These are phyloP conservation scores for Botryotinia calthae DNA, from an alignment of 2,329 filamentous ascomycete genomes.

Conservation along the genomic window DNA sequence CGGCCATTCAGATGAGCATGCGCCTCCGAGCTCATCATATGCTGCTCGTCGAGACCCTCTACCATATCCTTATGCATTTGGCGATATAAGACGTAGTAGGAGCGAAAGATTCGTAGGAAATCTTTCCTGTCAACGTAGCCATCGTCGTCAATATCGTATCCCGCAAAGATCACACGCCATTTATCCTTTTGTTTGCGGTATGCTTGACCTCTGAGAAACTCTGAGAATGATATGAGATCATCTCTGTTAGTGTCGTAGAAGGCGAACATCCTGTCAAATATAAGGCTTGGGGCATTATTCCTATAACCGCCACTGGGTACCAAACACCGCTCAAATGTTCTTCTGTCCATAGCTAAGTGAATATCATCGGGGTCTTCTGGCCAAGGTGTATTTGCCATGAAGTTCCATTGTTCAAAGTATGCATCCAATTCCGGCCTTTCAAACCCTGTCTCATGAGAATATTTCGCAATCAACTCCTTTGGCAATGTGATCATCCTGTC, in stretches of 20 bases:
- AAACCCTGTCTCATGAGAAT: constrained; percentile 71
- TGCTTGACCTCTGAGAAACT: constrained; percentile 82
- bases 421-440: constrained; percentile 88
- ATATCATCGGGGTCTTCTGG: constrained; percentile 75
- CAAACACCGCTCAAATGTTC: constrained; percentile 88
- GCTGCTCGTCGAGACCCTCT: constrained; percentile 73
- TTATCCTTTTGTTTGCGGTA: constrained; percentile 67
- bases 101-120: constrained; percentile 86
- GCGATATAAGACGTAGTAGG: constrained; percentile 87
- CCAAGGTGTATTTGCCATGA: constrained; percentile 85
- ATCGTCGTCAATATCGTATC: constrained; percentile 87
- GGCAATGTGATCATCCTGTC: constrained; percentile 62
- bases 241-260: constrained; percentile 94
- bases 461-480: constrained; percentile 62
- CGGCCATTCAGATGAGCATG: constrained; percentile 73
- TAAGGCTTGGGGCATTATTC: constrained; percentile 77
- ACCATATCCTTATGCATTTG: constrained; percentile 85
- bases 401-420: constrained; percentile 95
- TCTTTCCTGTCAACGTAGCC: constrained; percentile 83
- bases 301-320: constrained; percentile 79
- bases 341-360: constrained; percentile 81
- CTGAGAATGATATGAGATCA: constrained; percentile 84
- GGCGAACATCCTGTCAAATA: constrained; percentile 94
- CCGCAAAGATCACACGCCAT: constrained; percentile 73
- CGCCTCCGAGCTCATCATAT: constrained; percentile 71